Conservation (phyloP, 768 basidiomycete genomes). For the Inosperma sp. region DNA sequence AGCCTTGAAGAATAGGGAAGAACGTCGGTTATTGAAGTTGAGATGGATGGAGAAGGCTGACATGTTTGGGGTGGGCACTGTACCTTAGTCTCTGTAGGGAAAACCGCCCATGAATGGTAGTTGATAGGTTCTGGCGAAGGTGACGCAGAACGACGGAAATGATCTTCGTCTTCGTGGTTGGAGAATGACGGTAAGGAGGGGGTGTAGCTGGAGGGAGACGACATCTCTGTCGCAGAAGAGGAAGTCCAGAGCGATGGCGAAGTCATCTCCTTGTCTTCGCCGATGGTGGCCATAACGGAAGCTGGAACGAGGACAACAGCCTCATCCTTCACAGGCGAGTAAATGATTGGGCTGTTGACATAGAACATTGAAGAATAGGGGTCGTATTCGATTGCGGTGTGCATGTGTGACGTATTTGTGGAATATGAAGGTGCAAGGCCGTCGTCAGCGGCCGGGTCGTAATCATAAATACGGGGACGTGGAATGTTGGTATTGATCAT, state of each 20-base stretch:
- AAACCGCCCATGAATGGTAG: constrained; percentile 29
- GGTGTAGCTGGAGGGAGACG: constrained; percentile 43
- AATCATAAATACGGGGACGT: constrained; percentile 43
- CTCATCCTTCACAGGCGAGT: constrained; percentile 35
- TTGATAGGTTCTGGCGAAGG: constrained; percentile 29
- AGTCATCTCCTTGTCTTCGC: constrained; percentile 52
- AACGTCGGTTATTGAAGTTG: constrained; percentile 39
- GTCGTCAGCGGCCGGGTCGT: constrained; percentile 26
- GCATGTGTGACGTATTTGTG: constrained; percentile 62
- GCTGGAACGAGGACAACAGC: constrained; percentile 35
- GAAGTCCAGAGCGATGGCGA: constrained; percentile 48
- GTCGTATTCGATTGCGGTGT: constrained; percentile 68
- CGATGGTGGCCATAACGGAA: constrained; percentile 39
- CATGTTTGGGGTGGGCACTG: constrained; percentile 36
- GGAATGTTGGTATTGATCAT: constrained; percentile 56
- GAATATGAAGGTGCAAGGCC: constrained; percentile 42
- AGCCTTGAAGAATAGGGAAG: constrained; percentile 37
- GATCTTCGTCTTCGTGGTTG: constrained; percentile 28
- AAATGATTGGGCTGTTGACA: constrained; percentile 38
- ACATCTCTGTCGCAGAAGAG: constrained; percentile 40
- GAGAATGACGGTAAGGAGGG: constrained; percentile 37
- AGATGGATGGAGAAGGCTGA: constrained; percentile 42
- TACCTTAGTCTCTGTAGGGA: constrained; percentile 27
- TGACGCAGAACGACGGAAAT: constrained; percentile 34
- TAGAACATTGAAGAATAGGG: constrained; percentile 56